Conservation (phyloP, 306 rosid species). For the Cicer judaicum region DNA sequence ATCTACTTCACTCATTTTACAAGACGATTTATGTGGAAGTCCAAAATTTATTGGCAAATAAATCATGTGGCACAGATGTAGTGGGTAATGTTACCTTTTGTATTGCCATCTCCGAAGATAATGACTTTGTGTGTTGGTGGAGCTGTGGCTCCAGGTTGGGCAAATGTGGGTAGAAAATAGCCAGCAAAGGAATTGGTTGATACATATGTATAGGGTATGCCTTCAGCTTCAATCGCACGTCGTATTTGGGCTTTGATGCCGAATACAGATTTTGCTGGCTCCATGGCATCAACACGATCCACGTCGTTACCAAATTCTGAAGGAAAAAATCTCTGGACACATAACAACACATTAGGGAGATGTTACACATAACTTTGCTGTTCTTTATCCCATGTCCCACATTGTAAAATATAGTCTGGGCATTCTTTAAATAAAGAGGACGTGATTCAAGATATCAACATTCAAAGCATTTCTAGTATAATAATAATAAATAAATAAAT, state of each 20-base stretch:
- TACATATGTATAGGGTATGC: constrained; percentile 76
- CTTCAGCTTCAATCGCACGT: constrained; percentile 64
- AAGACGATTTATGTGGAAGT: background rate
- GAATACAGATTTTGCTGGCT: constrained; percentile 82
- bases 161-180: constrained; percentile 73
- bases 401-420: no score
- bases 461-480: no score
- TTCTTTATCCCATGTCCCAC: no score
- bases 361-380: background rate
- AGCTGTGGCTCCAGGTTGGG: constrained; percentile 65
- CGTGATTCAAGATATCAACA: no score
- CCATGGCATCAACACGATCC: constrained; percentile 75
- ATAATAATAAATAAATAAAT: no score
- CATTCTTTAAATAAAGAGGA: no score
- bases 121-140: constrained; percentile 80
- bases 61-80: no score
- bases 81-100: constrained; percentile 53
- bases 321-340: constrained; percentile 80
- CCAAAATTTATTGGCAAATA: background rate
- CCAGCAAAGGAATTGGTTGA: constrained; percentile 65
- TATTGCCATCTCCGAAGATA: constrained; percentile 73
- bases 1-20: no score
- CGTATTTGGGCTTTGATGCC: constrained; percentile 64
- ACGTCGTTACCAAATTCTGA: constrained; percentile 88
- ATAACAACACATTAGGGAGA: background rate